Evolutionary conservation across 73 alveolate species (phyloP), one percentile per base, ranked within the genome.

Genomic region (Blepharisma japonicum): DNA sequence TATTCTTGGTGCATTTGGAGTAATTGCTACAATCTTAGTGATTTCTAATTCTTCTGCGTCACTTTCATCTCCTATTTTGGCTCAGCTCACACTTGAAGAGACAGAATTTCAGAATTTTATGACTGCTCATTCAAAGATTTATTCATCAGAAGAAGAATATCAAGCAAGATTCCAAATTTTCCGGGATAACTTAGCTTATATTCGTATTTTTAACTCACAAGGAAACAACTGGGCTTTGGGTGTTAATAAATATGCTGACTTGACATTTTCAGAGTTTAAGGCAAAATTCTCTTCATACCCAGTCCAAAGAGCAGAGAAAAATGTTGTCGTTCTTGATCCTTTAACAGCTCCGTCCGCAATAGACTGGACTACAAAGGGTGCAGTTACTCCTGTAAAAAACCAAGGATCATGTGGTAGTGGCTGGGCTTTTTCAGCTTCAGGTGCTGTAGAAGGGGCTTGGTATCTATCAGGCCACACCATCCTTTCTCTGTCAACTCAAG

Each of bases 371-470:
- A 76, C 79, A 1, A 20, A 79, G 8, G 97, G 94, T 8, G 89
- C 74, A 38, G 90, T 90, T 6, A 81, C 82, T 71, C 93, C 94
- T 25, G 93, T 90, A 0, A 88, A 82, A 71, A 80, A 93, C 71
- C 89, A 91, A 77, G 94, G 90, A 4, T 23, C 66, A 42, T 93
- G 98, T 79, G 97, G 96, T 27, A 87, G 97, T 7, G 84, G 95
- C 21, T 93, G 95, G 94, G 91, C 98, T 9, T 93, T 91, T 85
- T 68, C 95, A 20, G 85, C 98, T 14, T 91, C 87, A 2, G 95
- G 92, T 25, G 91, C 93, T 68, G 55, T 93, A 42, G 99, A 95
- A 89, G 95, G 92, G 25, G 70, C 77, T 42, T 72, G 77, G 68
- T 21, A 68, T 9, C 18, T 82, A 11, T 9, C 83, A 38, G 83